Evolutionary conservation across 2,329 filamentous ascomycete genomes (phyloP).

Genomic region (Echinosphaeria canescens): DNA sequence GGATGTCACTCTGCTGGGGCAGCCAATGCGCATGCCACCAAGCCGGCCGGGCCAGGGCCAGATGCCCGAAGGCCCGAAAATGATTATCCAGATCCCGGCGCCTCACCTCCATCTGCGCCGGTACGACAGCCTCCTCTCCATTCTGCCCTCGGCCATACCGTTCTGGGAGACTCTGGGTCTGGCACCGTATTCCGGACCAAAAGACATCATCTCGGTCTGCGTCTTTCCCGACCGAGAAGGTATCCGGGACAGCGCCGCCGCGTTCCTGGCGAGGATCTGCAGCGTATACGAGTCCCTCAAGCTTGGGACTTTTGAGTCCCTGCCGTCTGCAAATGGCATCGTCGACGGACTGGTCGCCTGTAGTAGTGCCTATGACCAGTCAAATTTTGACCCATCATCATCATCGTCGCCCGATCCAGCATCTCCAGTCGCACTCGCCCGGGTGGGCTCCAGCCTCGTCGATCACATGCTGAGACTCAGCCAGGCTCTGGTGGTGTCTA

Average conservation of each 20-base stretch:
- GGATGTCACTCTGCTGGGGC: conserved; percentile 30
- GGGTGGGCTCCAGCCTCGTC: conserved; percentile 12
- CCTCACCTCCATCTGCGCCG: conserved; percentile 55
- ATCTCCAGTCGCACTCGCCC: too few species aligned
- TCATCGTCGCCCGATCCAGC: too few species aligned
- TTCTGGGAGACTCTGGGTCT: conserved; percentile 74
- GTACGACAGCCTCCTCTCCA: conserved; percentile 44
- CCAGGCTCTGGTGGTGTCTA: conserved; percentile 18
- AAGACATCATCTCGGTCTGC: conserved; percentile 50
- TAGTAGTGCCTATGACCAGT: conserved; percentile 23
- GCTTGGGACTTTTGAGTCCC: conserved; percentile 39
- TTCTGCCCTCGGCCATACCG: conserved; percentile 49
- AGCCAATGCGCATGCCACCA: conserved; percentile 26
- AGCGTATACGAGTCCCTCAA: conserved; percentile 55
- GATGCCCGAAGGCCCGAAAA: conserved; percentile 22
- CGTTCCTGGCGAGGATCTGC: conserved; percentile 45
- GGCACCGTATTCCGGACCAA: conserved; percentile 45
- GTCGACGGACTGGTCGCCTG: conserved; percentile 20
- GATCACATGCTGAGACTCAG: conserved; percentile 25
- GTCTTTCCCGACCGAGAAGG: conserved; percentile 46
- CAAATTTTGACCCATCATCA: too few species aligned
- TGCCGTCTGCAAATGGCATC: conserved; percentile 19
- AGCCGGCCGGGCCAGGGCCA: conserved; percentile 24
- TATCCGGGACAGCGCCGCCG: conserved; percentile 33
- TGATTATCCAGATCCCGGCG: conserved; percentile 38